Base-by-base conservation (phyloP, 345 rosid genomes). In the Pugionium cornutum region DNA sequence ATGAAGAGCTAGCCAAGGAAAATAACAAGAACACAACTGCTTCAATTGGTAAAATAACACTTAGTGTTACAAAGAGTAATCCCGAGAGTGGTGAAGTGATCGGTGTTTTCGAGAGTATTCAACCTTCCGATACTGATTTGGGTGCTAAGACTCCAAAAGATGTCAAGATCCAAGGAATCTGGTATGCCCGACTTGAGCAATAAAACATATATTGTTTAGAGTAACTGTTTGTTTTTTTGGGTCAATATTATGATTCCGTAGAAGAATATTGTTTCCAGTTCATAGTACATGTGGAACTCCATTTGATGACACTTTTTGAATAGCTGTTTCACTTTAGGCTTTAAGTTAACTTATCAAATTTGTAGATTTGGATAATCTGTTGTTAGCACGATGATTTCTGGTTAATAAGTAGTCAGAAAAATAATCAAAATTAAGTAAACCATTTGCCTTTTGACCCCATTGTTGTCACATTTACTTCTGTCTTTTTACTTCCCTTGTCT, bases 41-140 rank as follows among this genome's bases (percentile, higher is more conserved):
- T 4, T 91, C 95, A 2, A 54, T 58, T 0, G 96, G 97, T 30
- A 83, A 81, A 59, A 91, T 91, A 68, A 88, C 84, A 9, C 61
- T 86, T 10, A 80, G 89, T 43, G 92, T 88, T 1, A 81, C 87
- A 40, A 72, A 80, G 72, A 85, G 71, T 71, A 88, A 83, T 62
- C 94, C 94, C 0, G 83, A 86, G 63, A 86, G 80, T 0, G 87
- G 91, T 8, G 98, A 91, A 82, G 69, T 88, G 5, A 88, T 91
- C 2, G 87, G 98, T 3, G 86, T 85, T 74, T 88, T 91, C 48
- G 94, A 88, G 83, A 88, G 94, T 61, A 0, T 86, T 60, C 91
- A 91, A 78, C 96, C 98, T 11, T 91, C 90, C 31, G 95, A 91
- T 62, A 91, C 95, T 57, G 94, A 88, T 68, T 53, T 91, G 75